A percentile compares a stretch with the other conserved stretches of the same genome.
Evolutionary conservation across 257 asterid species (phyloP).

Genomic region (Coffea canephora): DNA sequence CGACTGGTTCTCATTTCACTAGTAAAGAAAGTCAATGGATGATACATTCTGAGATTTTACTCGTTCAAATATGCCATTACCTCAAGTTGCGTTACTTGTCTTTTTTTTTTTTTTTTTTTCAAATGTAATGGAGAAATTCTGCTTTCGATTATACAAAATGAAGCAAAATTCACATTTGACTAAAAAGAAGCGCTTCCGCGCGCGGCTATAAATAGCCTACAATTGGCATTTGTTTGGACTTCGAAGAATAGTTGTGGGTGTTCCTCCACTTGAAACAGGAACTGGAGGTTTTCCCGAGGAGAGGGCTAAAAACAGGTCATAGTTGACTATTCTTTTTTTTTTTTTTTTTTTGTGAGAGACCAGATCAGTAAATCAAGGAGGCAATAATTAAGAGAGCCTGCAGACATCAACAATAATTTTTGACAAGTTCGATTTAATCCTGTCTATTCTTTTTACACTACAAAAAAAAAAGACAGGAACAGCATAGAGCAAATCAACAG

Average conservation of each 20-base stretch:
- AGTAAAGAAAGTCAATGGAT: not conserved
- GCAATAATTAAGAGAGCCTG: not conserved
- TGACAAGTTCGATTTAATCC: not conserved
- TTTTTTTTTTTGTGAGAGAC: conserved; percentile 7
- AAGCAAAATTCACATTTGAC: too few relatives aligned
- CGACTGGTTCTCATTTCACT: too few relatives aligned
- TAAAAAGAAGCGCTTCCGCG: not conserved
- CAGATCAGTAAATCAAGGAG: conserved; percentile 30
- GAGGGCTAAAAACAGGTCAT: not conserved
- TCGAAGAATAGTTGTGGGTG: not conserved
- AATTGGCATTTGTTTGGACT: not conserved
- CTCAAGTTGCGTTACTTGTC: not conserved
- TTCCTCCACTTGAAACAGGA: not conserved
- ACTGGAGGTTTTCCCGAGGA: not conserved
- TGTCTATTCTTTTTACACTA: conserved; percentile 2
- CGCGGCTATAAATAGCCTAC: not conserved
- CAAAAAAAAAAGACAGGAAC: not conserved
- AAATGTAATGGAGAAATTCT: not conserved
- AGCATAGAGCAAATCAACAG: not conserved
- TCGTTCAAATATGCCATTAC: not conserved
- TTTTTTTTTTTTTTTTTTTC: not conserved
- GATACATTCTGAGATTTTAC: not conserved
- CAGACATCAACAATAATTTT: not conserved
- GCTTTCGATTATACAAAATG: too few relatives aligned
- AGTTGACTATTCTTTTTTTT: conserved; percentile 11